Evolutionary conservation across 169 alveolate species (phyloP), one percentile per base, ranked within the genome.

Genomic region (Plasmodium inui): DNA sequence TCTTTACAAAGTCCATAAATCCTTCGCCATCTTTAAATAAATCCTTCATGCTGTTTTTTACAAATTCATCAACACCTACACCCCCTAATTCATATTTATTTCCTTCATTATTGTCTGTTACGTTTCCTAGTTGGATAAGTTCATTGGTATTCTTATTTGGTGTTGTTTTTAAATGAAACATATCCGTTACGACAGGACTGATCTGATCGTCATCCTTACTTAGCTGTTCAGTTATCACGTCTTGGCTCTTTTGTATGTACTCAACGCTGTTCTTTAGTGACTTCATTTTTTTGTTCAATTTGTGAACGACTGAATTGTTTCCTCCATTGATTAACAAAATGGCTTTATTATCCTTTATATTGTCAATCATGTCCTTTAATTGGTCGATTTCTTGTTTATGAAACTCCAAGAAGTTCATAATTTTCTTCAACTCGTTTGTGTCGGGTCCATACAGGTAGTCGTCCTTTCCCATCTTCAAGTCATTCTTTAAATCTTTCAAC

Each of bases 1-100:
- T 61, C 39, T 85, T 85, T 10, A 86, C 93, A 26, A 50, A 67
- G 55, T 86, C 85, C 81, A 86, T 30, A 30, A 86, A n/a, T 19
- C 32, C 46, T 4, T 74, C 73, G 19, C 93, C 90, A 28, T 82
- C 79, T 30, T 82, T 57, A 82, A 86, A 39, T 5, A 86, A 46
- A 55, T 74, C 85, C 80, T 73, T 28, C 41, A 86, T 32, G 67
- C 67, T 53, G 37, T 2, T 22, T 17, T 86, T 86, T 32, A 86
- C 41, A 26, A 86, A 1, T 32, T 76, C 86, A 2, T 86, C 71
- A 3, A 86, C 41, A 12, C 71, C 81, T 17, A 84, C 1, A 2
- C 12, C 44, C 4, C 79, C 81, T 41, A 84, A 71, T 71, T 71
- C 92, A 10, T 57, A 14, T 6, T 61, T 9, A 19, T 30, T 19